Evolutionary conservation across 2,329 filamentous ascomycete genomes (phyloP), one percentile per base, ranked within the genome.

Genomic region (Akanthomyces lecanii): DNA sequence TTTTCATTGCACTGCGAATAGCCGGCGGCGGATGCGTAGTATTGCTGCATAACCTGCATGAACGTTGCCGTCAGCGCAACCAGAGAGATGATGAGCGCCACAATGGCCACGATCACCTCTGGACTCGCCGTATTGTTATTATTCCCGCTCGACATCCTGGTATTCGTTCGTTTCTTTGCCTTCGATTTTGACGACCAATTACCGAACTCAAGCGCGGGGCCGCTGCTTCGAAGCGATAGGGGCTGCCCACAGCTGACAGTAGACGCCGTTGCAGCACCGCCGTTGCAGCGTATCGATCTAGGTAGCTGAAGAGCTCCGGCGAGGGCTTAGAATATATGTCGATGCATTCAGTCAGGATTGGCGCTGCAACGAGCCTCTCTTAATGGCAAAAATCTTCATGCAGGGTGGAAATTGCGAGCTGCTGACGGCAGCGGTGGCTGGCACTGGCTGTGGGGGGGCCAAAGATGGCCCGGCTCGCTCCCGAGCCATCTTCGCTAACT

Each of bases 41-140:
- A 82, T 64, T 83, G 81, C 65, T 82, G 81, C 36, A 79, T 68
- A 11, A 82, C 78, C 66, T 83, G 81, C 65, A 81, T 73, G 12
- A 77, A 68, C 0, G 80, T 79, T 0, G 78, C 78, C 10, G 74
- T 55, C 3, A 83, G 69, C 18, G 81, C 81, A 7, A 83, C 71
- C 8, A 82, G 68, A 6, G 81, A 82, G 45, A 83, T 71, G 40
- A 80, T 69, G 36, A 83, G 73, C 48, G 81, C 81, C 25, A 78
- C 77, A 25, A 74, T 65, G 64, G 79, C 78, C 50, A 82, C 72
- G 12, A 72, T 66, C 36, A 77, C 71, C 64, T 78, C 76, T 30
- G 42, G 1, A 14, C 36, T 44, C 30, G 36, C 4, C 4, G 4
- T 6, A 30, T 30, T 30, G 4, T 6, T 6, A 30, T 30, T 30